These are phyloP conservation scores for Botryotinia globosa DNA, from an alignment of 2,329 filamentous ascomycete genomes.

Conservation along the genomic window DNA sequence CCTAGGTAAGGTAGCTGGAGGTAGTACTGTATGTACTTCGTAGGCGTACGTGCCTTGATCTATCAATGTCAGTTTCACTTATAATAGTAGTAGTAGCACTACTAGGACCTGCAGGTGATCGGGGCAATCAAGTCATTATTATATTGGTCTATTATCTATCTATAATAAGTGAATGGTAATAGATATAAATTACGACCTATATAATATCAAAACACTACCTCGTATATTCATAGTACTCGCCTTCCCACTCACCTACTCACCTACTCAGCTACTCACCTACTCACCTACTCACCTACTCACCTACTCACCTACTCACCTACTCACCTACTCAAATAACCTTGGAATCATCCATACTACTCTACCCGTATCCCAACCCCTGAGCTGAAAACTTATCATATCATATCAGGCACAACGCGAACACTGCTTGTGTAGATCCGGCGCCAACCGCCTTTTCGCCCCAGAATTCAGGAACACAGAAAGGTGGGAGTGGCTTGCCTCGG, in stretches of 20 bases:
- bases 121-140: too few relatives aligned
- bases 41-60: too few relatives aligned
- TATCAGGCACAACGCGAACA: neutral
- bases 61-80: neutral
- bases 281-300: neutral
- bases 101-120: too few relatives aligned
- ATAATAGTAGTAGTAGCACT: too few relatives aligned
- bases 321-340: neutral
- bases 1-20: too few relatives aligned
- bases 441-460: conserved; percentile 20
- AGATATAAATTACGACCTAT: too few relatives aligned
- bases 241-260: neutral
- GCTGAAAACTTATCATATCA: neutral
- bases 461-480: neutral
- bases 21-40: too few relatives aligned
- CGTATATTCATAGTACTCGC: too few relatives aligned
- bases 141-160: too few relatives aligned
- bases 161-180: too few relatives aligned
- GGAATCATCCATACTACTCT: neutral
- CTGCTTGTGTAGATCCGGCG: neutral
- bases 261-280: too few relatives aligned
- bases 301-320: neutral
- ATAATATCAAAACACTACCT: too few relatives aligned
- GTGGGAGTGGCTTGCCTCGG: neutral
- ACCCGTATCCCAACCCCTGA: neutral